These are phyloP conservation scores for Shiraia bambusicola DNA, from an alignment of 2,329 filamentous ascomycete genomes.

Conservation along the genomic window DNA sequence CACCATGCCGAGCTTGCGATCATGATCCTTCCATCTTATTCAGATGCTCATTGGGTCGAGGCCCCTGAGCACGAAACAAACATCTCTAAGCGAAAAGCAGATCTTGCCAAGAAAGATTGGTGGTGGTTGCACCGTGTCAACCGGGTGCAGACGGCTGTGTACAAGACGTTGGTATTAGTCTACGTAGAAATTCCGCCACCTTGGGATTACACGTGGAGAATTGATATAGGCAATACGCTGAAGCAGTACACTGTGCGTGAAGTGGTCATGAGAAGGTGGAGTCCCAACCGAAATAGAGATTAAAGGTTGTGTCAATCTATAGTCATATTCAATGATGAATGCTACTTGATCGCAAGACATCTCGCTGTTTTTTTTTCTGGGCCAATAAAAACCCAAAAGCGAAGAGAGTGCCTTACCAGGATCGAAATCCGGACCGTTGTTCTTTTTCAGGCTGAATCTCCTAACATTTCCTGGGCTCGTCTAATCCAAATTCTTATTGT, in stretches of 20 bases:
- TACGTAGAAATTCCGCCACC: conserved; percentile 90
- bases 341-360: too few species aligned
- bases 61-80: conserved; percentile 48
- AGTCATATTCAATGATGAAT: not conserved
- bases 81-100: conserved; percentile 54
- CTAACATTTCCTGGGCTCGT: too few species aligned
- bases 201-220: conserved; percentile 41
- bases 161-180: conserved; percentile 83
- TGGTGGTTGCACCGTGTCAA: conserved; percentile 87
- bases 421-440: too few species aligned
- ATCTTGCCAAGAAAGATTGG: conserved; percentile 61
- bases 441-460: too few species aligned
- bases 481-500: too few species aligned
- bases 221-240: conserved; percentile 65
- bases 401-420: too few species aligned
- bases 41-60: conserved; percentile 66
- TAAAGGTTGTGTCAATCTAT: conserved; percentile 28
- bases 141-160: conserved; percentile 83
- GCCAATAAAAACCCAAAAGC: too few species aligned
- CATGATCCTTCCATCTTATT: conserved; percentile 80
- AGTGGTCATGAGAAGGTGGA: conserved; percentile 79
- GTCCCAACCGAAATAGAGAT: conserved; percentile 73
- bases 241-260: conserved; percentile 75
- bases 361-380: too few species aligned
- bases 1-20: conserved; percentile 92